Evolutionary conservation across 228 moss, liverwort and hornwort species (phyloP), one percentile per base, ranked within the genome.

Genomic region (Sphagnum fallax): DNA sequence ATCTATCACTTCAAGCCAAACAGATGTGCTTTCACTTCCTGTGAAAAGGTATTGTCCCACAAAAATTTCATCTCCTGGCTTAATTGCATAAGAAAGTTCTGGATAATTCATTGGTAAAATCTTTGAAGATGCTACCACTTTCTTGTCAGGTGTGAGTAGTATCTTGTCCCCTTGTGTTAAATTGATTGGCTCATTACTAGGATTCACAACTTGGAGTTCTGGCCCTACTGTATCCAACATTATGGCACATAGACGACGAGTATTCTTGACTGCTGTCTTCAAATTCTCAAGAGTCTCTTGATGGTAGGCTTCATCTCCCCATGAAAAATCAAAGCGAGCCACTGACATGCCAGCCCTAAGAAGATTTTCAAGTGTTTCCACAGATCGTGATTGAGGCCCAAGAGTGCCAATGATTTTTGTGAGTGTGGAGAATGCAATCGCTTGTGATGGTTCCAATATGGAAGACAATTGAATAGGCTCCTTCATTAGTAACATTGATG

Each of bases 271-370:
- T 0, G 87, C 87, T 1, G 0, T 72, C 67, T 79, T 84, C 0
- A 88, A 62, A 47, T 88, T 88, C 65, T 88, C 79, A 0, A 88
- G 16, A 5, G 84, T 84, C 69, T 84, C 74, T 64, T 88, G 87
- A 8, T 88, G 87, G 32, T 73, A 84, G 0, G 73, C 65, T 2
- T 77, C 51, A 3, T 82, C 79, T 14, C 87, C 84, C 10, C 70
- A 82, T 0, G 79, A 82, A 5, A 88, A 88, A 16, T 88, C 87
- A 10, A 88, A 88, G 15, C 87, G 67, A 0, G 87, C 87, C 5
- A 88, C 75, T 0, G 84, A 84, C 87, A 88, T 84, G 0, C 87
- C 87, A 4, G 82, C 84, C 50, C 57, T 55, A 0, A 88, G 72
- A 0, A 88, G 53, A 0, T 70, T 62, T 4, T 88, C 87, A 1